Conservation (phyloP, 177 flowering plant species). For the Vitis hybrid region DNA sequence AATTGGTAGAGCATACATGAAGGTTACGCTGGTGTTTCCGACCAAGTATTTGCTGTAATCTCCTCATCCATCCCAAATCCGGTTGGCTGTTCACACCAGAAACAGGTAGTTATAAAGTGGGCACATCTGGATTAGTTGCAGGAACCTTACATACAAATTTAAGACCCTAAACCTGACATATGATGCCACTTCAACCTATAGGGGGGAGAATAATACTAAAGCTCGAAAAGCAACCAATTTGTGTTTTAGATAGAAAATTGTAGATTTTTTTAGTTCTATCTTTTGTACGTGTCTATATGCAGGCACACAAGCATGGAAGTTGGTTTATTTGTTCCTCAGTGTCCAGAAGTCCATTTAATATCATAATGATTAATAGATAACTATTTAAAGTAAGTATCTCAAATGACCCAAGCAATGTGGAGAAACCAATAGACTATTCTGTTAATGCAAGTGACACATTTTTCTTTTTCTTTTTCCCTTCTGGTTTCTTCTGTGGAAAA, state of each 20-base stretch:
- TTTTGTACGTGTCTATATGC: no score
- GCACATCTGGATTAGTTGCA: not conserved
- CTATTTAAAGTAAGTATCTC: not conserved
- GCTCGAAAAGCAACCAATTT: no score
- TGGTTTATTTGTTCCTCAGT: not conserved
- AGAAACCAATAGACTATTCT: not conserved
- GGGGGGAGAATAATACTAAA: no score
- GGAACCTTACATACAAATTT: not conserved
- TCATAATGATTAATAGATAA: not conserved
- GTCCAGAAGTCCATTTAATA: not conserved
- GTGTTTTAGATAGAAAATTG: no score
- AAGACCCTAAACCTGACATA: no score
- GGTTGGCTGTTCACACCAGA: constrained; percentile 66
- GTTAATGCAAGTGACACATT: not conserved
- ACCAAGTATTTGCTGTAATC: constrained; percentile 94
- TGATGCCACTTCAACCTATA: no score
- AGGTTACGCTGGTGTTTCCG: constrained; percentile 94
- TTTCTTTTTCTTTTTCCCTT: not conserved
- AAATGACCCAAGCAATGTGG: not conserved
- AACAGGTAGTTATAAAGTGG: constrained; percentile 1
- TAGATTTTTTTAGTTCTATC: no score
- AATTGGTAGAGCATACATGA: constrained; percentile 51
- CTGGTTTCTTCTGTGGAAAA: not conserved
- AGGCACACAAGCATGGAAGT: not conserved
- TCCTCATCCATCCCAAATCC: constrained; percentile 95